A percentile compares a stretch with the other conserved stretches of the same genome.
Conservation (phyloP, 139 green algal species). For the Chlorella sorokiniana region DNA sequence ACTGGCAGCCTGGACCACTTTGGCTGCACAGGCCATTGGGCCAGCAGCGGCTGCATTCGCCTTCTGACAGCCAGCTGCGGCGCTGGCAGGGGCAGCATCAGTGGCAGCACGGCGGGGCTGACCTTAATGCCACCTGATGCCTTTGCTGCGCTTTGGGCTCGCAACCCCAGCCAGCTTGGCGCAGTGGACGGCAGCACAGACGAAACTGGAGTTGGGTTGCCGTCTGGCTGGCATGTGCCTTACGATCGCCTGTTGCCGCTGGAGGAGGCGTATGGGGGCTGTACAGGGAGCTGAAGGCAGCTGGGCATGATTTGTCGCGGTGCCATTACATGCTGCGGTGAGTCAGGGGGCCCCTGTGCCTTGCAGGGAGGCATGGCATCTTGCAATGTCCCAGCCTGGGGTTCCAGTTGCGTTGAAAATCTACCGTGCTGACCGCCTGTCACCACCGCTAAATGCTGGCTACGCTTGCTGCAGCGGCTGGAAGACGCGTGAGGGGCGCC, state of each 20-base stretch:
- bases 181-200: not conserved
- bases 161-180: not conserved
- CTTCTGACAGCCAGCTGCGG: not conserved
- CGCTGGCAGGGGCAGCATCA: no score
- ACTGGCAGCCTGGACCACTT: slow-evolving; percentile 28
- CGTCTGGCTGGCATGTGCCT: slow-evolving; percentile 13
- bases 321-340: slow-evolving; percentile 35
- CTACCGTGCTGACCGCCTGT: no score
- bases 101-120: not conserved
- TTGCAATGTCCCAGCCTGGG: no score
- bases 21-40: slow-evolving; percentile 29
- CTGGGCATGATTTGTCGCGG: not conserved
- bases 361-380: no score
- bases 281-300: slow-evolving; percentile 25
- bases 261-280: slow-evolving; percentile 26
- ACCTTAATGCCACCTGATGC: not conserved
- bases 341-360: not conserved
- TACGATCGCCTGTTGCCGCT: not conserved
- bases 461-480: not conserved
- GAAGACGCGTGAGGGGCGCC: slow-evolving; percentile 28
- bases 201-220: not conserved
- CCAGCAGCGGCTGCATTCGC: slow-evolving; percentile 30
- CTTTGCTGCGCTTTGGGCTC: slow-evolving; percentile 10
- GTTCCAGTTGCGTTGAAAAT: no score
- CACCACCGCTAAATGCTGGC: not conserved